These are phyloP conservation scores for Cyclostephanos tholiformis DNA, from an alignment of 108 stramenopile species.

Conservation along the genomic window DNA sequence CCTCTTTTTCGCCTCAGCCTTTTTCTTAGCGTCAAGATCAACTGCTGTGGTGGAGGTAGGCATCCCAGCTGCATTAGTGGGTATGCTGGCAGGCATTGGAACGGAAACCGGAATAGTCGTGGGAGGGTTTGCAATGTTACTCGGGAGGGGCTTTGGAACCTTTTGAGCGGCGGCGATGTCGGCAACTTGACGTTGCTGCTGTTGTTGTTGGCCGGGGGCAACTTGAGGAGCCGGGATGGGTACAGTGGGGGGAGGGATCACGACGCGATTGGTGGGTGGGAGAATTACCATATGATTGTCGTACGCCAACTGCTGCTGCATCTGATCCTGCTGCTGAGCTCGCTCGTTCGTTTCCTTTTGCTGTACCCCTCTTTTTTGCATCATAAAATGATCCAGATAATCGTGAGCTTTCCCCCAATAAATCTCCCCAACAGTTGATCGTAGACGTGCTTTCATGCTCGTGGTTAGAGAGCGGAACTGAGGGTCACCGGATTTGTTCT, in stretches of 20 bases:
- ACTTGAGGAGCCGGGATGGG: slow-evolving; percentile 8
- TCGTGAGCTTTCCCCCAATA: slow-evolving; percentile 69
- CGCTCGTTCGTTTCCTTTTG: neutral
- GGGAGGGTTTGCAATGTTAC: neutral
- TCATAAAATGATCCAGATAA: slow-evolving; percentile 56
- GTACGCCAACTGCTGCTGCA: neutral
- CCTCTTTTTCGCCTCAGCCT: slow-evolving; percentile 10
- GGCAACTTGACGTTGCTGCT: slow-evolving; percentile 9
- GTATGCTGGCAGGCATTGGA: neutral
- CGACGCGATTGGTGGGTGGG: slow-evolving; percentile 12
- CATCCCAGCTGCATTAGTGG: slow-evolving; percentile 13
- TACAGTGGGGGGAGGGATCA: slow-evolving; percentile 14
- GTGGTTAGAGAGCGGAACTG: slow-evolving; percentile 50
- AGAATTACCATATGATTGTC: slow-evolving; percentile 46
- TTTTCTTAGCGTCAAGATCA: neutral
- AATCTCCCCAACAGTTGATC: slow-evolving; percentile 57
- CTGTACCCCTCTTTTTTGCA: slow-evolving; percentile 39
- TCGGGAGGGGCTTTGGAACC: slow-evolving; percentile 10
- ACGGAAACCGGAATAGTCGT: slow-evolving; percentile 6
- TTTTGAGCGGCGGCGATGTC: slow-evolving; percentile 27
- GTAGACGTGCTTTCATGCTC: slow-evolving; percentile 55
- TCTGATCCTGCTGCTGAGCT: neutral
- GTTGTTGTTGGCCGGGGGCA: slow-evolving; percentile 11
- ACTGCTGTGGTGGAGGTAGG: slow-evolving; percentile 12
- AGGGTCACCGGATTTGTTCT: slow-evolving; percentile 70